Conservation (phyloP, 805 yeast genomes). For the Zygotorulaspora sp. region DNA sequence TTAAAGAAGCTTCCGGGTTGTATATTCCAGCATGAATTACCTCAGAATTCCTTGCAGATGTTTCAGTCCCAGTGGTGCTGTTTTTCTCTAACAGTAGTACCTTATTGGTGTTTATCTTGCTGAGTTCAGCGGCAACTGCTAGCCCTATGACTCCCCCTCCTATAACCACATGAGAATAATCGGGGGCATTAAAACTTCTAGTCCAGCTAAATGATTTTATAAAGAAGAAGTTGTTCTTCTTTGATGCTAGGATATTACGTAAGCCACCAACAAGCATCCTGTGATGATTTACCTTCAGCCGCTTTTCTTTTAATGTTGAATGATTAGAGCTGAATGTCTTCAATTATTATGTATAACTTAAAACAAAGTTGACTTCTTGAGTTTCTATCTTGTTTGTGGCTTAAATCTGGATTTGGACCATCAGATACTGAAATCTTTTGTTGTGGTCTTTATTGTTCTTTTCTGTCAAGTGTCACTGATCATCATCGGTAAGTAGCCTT, state of each 20-base stretch:
- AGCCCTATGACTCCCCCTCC: conserved; percentile 88
- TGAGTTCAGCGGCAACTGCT: conserved; percentile 70
- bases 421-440: too few species aligned
- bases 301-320: too few species aligned
- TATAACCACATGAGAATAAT: conserved; percentile 65
- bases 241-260: not conserved
- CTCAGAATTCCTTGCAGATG: conserved; percentile 86
- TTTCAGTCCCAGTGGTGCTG: conserved; percentile 63
- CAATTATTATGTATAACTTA: too few species aligned
- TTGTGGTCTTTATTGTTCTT: too few species aligned
- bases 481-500: too few species aligned
- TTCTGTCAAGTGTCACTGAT: too few species aligned
- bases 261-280: not conserved
- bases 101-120: conserved; percentile 40
- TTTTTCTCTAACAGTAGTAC: conserved; percentile 72
- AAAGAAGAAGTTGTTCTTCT: not conserved
- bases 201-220: not conserved
- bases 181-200: conserved; percentile 28
- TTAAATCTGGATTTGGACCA: too few species aligned
- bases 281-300: too few species aligned
- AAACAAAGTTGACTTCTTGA: too few species aligned
- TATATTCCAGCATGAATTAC: conserved; percentile 91
- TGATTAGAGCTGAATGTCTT: too few species aligned
- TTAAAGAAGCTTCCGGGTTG: conserved; percentile 64
- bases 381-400: too few species aligned